These are phyloP conservation scores for Sparassis latifolia DNA, from an alignment of 1,284 basidiomycete species.

Conservation along the genomic window DNA sequence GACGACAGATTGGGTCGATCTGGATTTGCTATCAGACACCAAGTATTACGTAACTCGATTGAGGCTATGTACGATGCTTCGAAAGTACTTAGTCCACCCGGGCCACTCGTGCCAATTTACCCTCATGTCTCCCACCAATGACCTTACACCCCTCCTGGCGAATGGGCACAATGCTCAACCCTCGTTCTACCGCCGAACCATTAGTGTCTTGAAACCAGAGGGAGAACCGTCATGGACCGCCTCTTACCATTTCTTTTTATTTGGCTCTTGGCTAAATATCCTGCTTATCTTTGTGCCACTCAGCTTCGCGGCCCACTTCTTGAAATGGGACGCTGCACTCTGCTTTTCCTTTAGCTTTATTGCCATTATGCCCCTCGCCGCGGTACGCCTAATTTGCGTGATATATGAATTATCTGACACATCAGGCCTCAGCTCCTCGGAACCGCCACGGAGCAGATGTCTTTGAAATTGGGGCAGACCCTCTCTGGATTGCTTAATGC, in stretches of 20 bases:
- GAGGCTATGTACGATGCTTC: too few species aligned
- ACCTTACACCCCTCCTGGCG: slow-evolving; percentile 38
- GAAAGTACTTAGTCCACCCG: too few species aligned
- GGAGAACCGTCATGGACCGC: slow-evolving; percentile 54
- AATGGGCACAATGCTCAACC: slow-evolving; percentile 18
- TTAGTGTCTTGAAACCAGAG: slow-evolving; percentile 44
- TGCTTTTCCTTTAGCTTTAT: slow-evolving; percentile 83
- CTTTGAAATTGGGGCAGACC: slow-evolving; percentile 73
- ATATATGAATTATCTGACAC: slow-evolving; percentile 2
- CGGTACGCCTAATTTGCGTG: slow-evolving; percentile 35
- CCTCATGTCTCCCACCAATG: slow-evolving; percentile 23
- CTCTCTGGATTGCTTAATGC: slow-evolving; percentile 85
- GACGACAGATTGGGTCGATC: too few species aligned
- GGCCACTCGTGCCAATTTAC: slow-evolving; percentile 1
- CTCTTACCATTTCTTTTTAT: slow-evolving; percentile 64
- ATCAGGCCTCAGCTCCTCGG: slow-evolving; percentile 49
- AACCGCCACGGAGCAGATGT: slow-evolving; percentile 84
- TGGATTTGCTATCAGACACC: too few species aligned
- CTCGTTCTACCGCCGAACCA: slow-evolving; percentile 33
- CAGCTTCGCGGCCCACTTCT: slow-evolving; percentile 53
- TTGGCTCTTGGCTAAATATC: slow-evolving; percentile 72
- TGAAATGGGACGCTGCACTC: slow-evolving; percentile 74
- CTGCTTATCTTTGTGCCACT: slow-evolving; percentile 59
- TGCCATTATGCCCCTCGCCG: slow-evolving; percentile 84
- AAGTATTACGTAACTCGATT: too few species aligned